phyloP scores from a whole-genome alignment of 2,329 filamentous ascomycete genomes.

The Dactylellina drechsleri region DNA sequence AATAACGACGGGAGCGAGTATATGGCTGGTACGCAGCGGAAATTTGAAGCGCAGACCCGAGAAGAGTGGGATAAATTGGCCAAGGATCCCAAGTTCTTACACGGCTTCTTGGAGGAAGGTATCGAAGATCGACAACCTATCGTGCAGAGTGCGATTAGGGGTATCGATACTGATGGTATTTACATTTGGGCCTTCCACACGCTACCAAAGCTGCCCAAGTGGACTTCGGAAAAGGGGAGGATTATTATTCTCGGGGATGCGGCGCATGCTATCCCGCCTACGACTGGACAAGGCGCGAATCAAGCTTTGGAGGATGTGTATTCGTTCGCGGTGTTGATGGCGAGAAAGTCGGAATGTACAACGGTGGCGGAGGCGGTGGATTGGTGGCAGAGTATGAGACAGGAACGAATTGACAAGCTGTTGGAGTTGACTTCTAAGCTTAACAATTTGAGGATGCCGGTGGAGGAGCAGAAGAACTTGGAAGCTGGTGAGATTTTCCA shows the following conservation, averaged over 20 bases:
- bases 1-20: conserved; percentile 65
- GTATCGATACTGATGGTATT: conserved; percentile 60
- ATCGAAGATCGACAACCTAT: conserved; percentile 61
- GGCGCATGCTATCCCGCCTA: conserved; percentile 66
- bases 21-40: conserved; percentile 65
- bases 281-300: conserved; percentile 65
- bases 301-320: conserved; percentile 67
- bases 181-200: conserved; percentile 67
- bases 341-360: conserved; percentile 56
- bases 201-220: conserved; percentile 65
- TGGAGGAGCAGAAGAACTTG: conserved; percentile 57
- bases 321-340: conserved; percentile 63
- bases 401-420: conserved; percentile 65
- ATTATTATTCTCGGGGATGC: conserved; percentile 66
- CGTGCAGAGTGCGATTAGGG: conserved; percentile 61
- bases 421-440: conserved; percentile 66
- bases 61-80: conserved; percentile 63
- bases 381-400: conserved; percentile 66
- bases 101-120: conserved; percentile 61
- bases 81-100: conserved; percentile 62
- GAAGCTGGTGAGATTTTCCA: conserved; percentile 33
- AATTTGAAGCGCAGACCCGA: conserved; percentile 61
- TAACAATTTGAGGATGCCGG: conserved; percentile 65
- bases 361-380: conserved; percentile 59
- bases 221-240: conserved; percentile 62